phyloP scores from a whole-genome alignment of 768 basidiomycete species.

The Panellus pusillus region DNA sequence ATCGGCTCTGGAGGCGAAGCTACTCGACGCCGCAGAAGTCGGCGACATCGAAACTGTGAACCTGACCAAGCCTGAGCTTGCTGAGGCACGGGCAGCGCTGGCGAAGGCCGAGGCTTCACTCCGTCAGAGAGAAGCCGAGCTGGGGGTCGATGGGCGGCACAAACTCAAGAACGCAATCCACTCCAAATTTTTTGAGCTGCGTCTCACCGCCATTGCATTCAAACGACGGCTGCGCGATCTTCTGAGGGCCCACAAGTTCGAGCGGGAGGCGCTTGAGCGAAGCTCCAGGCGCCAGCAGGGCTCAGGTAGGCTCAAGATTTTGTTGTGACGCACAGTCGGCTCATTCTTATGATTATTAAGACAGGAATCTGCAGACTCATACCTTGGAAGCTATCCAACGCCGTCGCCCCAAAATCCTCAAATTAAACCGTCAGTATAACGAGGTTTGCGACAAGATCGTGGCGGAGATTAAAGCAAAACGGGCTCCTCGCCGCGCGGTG shows the following conservation, averaged over 20 bases:
- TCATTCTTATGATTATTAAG: constrained; percentile 14
- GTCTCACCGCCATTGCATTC: constrained; percentile 26
- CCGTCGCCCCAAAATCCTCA: constrained; percentile 28
- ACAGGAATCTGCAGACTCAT: constrained; percentile 29
- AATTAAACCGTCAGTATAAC: constrained; percentile 29
- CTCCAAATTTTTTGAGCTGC: constrained; percentile 19
- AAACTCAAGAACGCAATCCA: constrained; percentile 9
- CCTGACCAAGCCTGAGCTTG: neutral
- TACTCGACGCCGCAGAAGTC: neutral
- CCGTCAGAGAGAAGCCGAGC: constrained; percentile 5
- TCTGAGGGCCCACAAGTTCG: constrained; percentile 28
- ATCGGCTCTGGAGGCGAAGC: neutral
- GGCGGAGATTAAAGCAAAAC: constrained; percentile 16
- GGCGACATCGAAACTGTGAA: neutral
- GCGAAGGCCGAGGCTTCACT: neutral
- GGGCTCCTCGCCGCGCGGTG: constrained; percentile 26
- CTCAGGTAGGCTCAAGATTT: constrained; percentile 14
- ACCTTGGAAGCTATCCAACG: constrained; percentile 25
- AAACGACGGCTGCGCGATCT: constrained; percentile 25
- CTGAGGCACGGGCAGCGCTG: neutral
- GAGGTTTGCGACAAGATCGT: constrained; percentile 25
- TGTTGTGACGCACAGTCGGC: neutral
- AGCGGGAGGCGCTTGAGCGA: constrained; percentile 25
- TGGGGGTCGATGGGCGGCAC: constrained; percentile 1
- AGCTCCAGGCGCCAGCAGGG: constrained; percentile 17